Evolutionary conservation across 2,329 filamentous ascomycete species (phyloP), one percentile per base, ranked within the genome.

Genomic region (Colletotrichum tofieldiae): DNA sequence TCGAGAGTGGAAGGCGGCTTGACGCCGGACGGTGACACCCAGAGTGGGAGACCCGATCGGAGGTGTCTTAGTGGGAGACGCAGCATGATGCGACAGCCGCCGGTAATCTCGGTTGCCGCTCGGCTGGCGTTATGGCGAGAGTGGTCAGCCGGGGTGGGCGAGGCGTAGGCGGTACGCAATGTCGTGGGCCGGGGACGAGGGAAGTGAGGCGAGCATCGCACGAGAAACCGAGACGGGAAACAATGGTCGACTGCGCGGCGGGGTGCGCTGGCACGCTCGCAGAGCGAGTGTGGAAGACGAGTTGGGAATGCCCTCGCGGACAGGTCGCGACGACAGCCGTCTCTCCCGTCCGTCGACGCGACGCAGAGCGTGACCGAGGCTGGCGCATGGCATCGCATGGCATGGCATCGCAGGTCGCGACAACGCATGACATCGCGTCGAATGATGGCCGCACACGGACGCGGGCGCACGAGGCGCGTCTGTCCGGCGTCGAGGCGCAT

Each of bases 281-380:
- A 23, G n/a, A 3, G 23, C 3, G 37, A 20, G 41, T 47, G 62
- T 20, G 39, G 26, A 14, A 14, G 11, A 67, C 70, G 66, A 49
- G 59, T 71, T 69, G 71, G 71, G 64, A 73, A 75, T 74, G 71
- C 67, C 73, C 65, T 75, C 73, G 71, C 66, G 73, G 41, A 47
- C 67, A 54, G 54, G 49, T 64, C 60, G 69, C 60, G 73, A 59
- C 60, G 73, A 59, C 32, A 23, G 49, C 58, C 41, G 16, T 45
- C 29, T 43, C 39, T 45, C 52, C 49, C 39, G 39, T 39, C 61
- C 51, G 51, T 35, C 26, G 63, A 56, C 63, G 49, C 49, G 51
- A 47, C n/a, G 23, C 41, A 49, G 65, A 60, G 47, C 39, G 39
- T 11, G 26, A 47, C 14, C 39, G 41, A 45, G 32, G 35, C 11